Base-by-base conservation (phyloP, 1,139 yeast genomes). In the Magnusiomyces tetraspermus region DNA sequence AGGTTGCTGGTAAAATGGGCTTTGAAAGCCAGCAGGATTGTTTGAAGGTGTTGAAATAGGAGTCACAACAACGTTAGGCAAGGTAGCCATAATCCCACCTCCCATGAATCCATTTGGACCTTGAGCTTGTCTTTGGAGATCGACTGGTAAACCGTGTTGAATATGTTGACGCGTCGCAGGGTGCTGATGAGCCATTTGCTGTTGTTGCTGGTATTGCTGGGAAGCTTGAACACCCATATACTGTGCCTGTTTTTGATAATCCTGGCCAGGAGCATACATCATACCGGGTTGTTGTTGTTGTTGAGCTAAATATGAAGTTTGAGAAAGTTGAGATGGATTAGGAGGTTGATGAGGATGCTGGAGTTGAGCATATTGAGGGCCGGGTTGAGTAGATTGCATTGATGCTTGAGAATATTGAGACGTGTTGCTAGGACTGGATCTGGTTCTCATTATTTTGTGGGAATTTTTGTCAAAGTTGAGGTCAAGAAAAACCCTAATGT, bases 31-130 rank as follows among this genome's bases (percentile, higher is more conserved):
- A 37, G 64, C 65, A 4, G 69, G 70, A 38, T 65, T 61, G 51
- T 61, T 64, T 11, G 63, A 58, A 1, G 73, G 73, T 11, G 72
- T 70, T 55, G 62, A 56, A 19, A 69, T 68, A 2, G 70, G 58
- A 22, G 66, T 57, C 8, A 70, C 66, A 24, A 63, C 57, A 24
- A 63, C 62, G 45, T 51, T 55, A 22, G 50, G 43, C 3, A 48
- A 36, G 4, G 31, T 22, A n/a, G 48, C 28, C 1, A 48, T 48
- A 17, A 49, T 53, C 19, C 42, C 42, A 19, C 21, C 21, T 4
- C 8, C 21, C 17, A 19, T 19, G 22, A 10, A 10, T 10, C 21
- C 8, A 15, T 6, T 15, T 6, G n/a, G 6, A 19, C 24, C 22
- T 4, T 38, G 6, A 8, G 6, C 17, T 6, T 38, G 42, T 38